Conservation (phyloP, 2,329 filamentous ascomycete species). For the Ciborinia camelliae region DNA sequence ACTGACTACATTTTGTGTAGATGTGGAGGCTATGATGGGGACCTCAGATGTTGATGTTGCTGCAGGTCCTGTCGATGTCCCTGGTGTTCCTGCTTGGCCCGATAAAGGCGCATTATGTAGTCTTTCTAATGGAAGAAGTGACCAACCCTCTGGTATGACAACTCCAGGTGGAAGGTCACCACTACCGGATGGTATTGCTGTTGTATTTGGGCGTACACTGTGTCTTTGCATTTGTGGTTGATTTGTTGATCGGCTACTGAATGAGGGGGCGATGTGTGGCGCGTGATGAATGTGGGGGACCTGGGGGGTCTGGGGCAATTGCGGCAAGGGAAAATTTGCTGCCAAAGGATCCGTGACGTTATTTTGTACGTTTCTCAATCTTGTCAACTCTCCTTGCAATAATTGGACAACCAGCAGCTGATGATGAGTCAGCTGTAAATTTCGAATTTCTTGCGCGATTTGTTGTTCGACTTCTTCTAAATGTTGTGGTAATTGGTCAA, state of each 20-base stretch:
- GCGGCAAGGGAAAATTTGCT: conserved; percentile 33
- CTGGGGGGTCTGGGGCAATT: conserved; percentile 24
- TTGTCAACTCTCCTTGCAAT: conserved; percentile 63
- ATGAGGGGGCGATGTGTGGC: conserved; percentile 15
- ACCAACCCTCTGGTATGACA: conserved; percentile 63
- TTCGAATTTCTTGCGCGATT: conserved; percentile 63
- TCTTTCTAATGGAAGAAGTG: conserved; percentile 58
- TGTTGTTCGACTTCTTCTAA: conserved; percentile 65
- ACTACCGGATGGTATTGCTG: conserved; percentile 57
- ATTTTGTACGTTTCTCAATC: conserved; percentile 49
- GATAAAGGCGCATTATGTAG: conserved; percentile 27
- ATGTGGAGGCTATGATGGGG: conserved; percentile 30
- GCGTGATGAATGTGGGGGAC: conserved; percentile 3
- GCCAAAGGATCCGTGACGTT: conserved; percentile 27
- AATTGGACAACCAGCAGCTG: conserved; percentile 67
- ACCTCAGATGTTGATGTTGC: conserved; percentile 25
- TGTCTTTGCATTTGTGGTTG: conserved; percentile 43
- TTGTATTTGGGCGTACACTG: conserved; percentile 44
- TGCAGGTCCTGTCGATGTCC: conserved; percentile 25
- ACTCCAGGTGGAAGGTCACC: conserved; percentile 61
- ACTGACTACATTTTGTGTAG: conserved; percentile 28
- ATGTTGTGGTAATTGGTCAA: conserved; percentile 51
- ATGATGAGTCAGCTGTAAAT: conserved; percentile 59
- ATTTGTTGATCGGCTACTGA: background rate
- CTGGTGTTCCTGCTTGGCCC: conserved; percentile 7